Percentiles rank a stretch among this genome's conserved stretches.
These are phyloP conservation scores for Raphanus hybrid DNA, from an alignment of 441 rosid genomes.

Conservation along the genomic window DNA sequence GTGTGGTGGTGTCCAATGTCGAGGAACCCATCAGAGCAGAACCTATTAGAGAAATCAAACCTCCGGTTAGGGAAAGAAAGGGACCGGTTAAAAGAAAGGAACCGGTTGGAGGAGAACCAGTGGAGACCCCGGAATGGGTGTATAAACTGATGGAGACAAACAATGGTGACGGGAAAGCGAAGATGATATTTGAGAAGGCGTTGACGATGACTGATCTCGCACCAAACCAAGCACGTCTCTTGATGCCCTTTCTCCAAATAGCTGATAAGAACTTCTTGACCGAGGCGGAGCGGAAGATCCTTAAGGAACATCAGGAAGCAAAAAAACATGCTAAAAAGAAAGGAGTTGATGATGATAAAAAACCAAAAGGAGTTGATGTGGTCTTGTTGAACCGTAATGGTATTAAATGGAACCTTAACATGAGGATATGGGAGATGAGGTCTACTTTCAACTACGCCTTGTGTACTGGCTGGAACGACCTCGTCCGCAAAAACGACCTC, in stretches of 20 bases:
- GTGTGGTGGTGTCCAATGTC: background rate
- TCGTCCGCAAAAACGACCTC: background rate
- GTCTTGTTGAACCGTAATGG: background rate
- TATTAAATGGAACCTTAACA: background rate
- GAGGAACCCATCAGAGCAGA: background rate
- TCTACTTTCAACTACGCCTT: background rate
- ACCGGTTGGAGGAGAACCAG: background rate
- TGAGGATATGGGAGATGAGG: background rate
- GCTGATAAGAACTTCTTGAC: background rate
- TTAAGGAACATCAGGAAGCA: background rate
- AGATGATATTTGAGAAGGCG: background rate
- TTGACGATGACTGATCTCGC: background rate
- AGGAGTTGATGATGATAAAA: background rate
- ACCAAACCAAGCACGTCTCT: background rate
- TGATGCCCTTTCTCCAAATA: background rate
- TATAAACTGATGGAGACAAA: background rate
- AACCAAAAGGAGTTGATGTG: background rate
- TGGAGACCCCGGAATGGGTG: background rate
- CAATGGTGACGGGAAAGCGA: background rate
- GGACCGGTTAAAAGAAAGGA: background rate
- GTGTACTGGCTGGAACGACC: background rate
- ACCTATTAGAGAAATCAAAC: background rate
- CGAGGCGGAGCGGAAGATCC: background rate
- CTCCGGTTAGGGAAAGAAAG: background rate
- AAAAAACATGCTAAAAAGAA: background rate